Percentiles rank a stretch among this genome's conserved stretches.
Conservation (phyloP, 1,139 yeast species). For the Taphrina betulina region DNA sequence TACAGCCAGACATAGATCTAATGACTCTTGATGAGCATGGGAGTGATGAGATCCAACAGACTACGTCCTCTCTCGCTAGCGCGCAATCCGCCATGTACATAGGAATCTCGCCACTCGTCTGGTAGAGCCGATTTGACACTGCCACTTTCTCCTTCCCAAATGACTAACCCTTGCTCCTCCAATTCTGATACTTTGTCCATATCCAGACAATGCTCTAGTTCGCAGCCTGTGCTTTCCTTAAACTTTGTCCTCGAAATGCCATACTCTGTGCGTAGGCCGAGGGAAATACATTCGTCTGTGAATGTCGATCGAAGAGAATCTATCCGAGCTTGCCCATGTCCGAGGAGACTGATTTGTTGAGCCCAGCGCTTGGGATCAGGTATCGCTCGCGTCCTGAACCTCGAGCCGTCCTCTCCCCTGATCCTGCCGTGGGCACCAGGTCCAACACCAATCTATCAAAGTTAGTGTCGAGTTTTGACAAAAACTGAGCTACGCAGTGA, state of each 20-base stretch:
- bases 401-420: background rate
- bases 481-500: no score
- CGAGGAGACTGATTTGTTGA: conserved; percentile 1
- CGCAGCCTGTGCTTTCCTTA: background rate
- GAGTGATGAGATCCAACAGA: conserved; percentile 12
- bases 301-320: conserved; percentile 4
- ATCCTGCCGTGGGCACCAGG: conserved; percentile 31
- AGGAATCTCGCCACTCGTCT: background rate
- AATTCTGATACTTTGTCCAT: conserved; percentile 9
- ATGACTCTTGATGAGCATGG: no score
- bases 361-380: conserved; percentile 30
- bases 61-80: conserved; percentile 22
- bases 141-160: conserved; percentile 1
- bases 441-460: conserved; percentile 28
- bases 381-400: conserved; percentile 15
- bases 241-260: conserved; percentile 16
- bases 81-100: background rate
- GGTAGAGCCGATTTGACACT: background rate
- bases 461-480: no score
- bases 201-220: conserved; percentile 10
- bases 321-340: conserved; percentile 11
- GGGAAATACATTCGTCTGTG: conserved; percentile 19
- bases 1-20: no score
- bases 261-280: conserved; percentile 20
- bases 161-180: conserved; percentile 8